Percentiles rank a stretch among this genome's conserved stretches.
Evolutionary conservation across 23 red algal genomes (phyloP).

Genomic region (Gracilaria domingensis): DNA sequence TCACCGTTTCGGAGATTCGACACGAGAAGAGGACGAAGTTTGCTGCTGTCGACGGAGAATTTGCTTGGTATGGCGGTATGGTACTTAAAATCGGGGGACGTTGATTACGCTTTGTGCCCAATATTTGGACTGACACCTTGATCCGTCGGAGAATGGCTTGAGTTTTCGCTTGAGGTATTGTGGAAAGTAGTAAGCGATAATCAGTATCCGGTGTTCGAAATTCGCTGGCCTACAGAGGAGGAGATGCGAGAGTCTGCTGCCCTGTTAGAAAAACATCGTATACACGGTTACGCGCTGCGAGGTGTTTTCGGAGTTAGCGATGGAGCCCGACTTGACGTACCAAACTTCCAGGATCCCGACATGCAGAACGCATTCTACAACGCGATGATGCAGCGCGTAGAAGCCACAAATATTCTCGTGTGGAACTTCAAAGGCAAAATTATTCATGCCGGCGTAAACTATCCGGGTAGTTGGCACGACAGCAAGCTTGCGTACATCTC

Average conservation of each 20-base stretch:
- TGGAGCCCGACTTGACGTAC: neutral
- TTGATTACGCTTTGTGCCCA: neutral
- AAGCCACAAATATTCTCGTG: slow-evolving; percentile 29
- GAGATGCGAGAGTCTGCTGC: neutral
- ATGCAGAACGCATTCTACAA: slow-evolving; percentile 40
- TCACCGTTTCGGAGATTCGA: neutral
- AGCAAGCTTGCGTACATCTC: neutral
- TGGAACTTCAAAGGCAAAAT: slow-evolving; percentile 36
- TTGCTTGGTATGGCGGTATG: neutral
- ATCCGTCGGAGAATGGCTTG: neutral
- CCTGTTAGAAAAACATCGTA: neutral
- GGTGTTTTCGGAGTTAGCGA: neutral
- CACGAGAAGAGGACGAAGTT: neutral
- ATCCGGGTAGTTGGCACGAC: slow-evolving; percentile 22
- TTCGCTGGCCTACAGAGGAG: neutral
- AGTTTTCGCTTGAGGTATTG: slow-evolving; percentile 3
- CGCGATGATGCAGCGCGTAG: neutral
- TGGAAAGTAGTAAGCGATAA: neutral
- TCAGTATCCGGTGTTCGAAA: neutral
- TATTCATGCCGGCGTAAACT: slow-evolving; percentile 11
- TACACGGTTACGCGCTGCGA: neutral
- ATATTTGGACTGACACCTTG: neutral
- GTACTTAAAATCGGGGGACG: neutral
- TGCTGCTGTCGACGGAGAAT: neutral
- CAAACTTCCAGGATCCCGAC: slow-evolving; percentile 8